Evolutionary conservation across 345 rosid genomes (phyloP), one percentile per base, ranked within the genome.

Genomic region (Salix viminalis): DNA sequence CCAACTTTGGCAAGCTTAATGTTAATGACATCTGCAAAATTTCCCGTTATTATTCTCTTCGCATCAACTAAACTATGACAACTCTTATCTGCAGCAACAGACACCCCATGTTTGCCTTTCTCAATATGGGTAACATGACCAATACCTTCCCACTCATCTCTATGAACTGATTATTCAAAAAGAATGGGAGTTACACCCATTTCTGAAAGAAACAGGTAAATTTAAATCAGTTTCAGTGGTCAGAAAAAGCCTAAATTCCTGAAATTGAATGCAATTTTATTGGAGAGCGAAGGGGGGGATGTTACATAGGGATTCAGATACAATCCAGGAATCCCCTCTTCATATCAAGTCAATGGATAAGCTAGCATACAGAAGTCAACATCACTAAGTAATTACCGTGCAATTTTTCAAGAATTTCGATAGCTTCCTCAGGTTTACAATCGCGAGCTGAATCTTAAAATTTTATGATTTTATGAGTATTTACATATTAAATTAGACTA

Each of bases 91-190:
- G 98, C 99, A 64, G 97, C 98, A 81, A 96, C 90, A 37, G 96
- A 95, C 74, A 91, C 87, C 44, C 91, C 91, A 37, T 86, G 93
- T 72, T 84, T 91, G 44, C 78, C 77, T 80, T 84, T 90, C 4
- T 91, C 99, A 72, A 84, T 78, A 48, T 36, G 89, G 66, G 87
- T 91, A 82, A 96, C 97, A 19, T 81, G 85, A 58, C 92, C 91
- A 65, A 93, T 96, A 70, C 97, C 99, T 89, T 91, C 90, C 98
- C 96, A 91, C 65, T 96, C 92, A 84, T 96, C 98, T 86, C 97
- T 86, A 72, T 87, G 92, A 70, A 92, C 97, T 1, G 98, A 98
- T 77, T 96, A 96, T 77, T 96, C 98, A 76, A 93, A 93, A 67
- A 91, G 98, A 89, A 91, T 79, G 46, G 99, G 97, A 70, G 86